Conservation (phyloP, 2,329 filamentous ascomycete genomes). For the Cordyceps cateniannulata region DNA sequence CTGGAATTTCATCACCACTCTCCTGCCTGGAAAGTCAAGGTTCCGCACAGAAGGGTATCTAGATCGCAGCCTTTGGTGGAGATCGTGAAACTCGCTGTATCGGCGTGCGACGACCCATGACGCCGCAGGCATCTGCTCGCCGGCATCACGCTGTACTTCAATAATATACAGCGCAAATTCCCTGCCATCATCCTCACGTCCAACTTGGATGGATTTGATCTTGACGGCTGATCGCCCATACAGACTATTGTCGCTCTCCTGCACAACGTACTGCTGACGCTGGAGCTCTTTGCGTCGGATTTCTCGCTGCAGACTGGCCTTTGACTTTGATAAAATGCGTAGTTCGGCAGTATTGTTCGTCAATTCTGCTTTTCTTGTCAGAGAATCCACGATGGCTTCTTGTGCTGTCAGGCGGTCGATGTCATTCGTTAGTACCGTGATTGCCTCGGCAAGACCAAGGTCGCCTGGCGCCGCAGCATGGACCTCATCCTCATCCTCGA, state of each 20-base stretch:
- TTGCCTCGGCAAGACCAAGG: slow-evolving; percentile 86
- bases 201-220: slow-evolving; percentile 90
- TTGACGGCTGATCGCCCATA: slow-evolving; percentile 85
- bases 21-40: slow-evolving; percentile 84
- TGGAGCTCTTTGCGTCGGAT: slow-evolving; percentile 92
- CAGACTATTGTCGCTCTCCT: slow-evolving; percentile 95
- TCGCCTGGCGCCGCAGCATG: slow-evolving; percentile 94
- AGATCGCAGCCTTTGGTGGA: slow-evolving; percentile 80
- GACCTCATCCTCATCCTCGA: slow-evolving; percentile 70
- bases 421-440: slow-evolving; percentile 77
- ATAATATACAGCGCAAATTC: slow-evolving; percentile 92
- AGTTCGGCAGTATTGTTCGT: slow-evolving; percentile 95
- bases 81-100: slow-evolving; percentile 94
- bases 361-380: slow-evolving; percentile 89
- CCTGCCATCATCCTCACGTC: slow-evolving; percentile 82
- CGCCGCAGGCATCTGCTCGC: slow-evolving; percentile 94
- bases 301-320: slow-evolving; percentile 85
- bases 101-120: slow-evolving; percentile 88
- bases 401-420: slow-evolving; percentile 85
- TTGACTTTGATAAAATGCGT: slow-evolving; percentile 87
- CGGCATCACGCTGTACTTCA: slow-evolving; percentile 83
- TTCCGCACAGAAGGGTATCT: slow-evolving; percentile 83
- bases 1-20: slow-evolving; percentile 94
- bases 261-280: slow-evolving; percentile 91
- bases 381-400: slow-evolving; percentile 82